Evolutionary conservation across 176 grass and related monocot species (phyloP).

Genomic region (Luzula sylvatica): DNA sequence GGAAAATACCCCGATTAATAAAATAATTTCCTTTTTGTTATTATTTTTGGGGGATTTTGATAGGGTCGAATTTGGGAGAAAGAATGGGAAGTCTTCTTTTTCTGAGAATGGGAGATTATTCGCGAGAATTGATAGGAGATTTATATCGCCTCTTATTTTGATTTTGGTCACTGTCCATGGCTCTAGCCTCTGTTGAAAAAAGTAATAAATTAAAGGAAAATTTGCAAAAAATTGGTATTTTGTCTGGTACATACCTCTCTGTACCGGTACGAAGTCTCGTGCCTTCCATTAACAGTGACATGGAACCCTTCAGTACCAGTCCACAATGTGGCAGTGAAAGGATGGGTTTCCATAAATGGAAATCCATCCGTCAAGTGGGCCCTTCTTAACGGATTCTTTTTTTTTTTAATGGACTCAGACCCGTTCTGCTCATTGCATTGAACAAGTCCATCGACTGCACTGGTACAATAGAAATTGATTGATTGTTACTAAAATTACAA

Average conservation of each 20-base stretch:
- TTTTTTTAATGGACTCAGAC: conserved; percentile 24
- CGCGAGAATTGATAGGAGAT: conserved; percentile 48
- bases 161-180: conserved; percentile 78
- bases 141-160: conserved; percentile 56
- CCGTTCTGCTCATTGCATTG: conserved; percentile 63
- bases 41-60: conserved; percentile 40
- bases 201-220: too few relatives aligned
- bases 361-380: conserved; percentile 36
- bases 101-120: conserved; percentile 73
- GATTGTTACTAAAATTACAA: conserved; percentile 6
- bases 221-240: too few relatives aligned
- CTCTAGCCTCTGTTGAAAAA: conserved; percentile 45
- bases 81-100: conserved; percentile 22
- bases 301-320: conserved; percentile 67
- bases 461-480: conserved; percentile 27
- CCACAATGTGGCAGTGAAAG: conserved; percentile 71
- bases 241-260: conserved; percentile 55
- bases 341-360: conserved; percentile 58
- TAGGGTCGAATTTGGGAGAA: conserved; percentile 25
- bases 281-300: conserved; percentile 76
- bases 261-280: conserved; percentile 71
- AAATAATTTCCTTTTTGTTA: conserved; percentile 41
- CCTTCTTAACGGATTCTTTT: conserved; percentile 20
- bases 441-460: conserved; percentile 60
- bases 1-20: conserved; percentile 75